Conservation (phyloP, 2,329 filamentous ascomycete genomes). For the Setomelanomma holmii region DNA sequence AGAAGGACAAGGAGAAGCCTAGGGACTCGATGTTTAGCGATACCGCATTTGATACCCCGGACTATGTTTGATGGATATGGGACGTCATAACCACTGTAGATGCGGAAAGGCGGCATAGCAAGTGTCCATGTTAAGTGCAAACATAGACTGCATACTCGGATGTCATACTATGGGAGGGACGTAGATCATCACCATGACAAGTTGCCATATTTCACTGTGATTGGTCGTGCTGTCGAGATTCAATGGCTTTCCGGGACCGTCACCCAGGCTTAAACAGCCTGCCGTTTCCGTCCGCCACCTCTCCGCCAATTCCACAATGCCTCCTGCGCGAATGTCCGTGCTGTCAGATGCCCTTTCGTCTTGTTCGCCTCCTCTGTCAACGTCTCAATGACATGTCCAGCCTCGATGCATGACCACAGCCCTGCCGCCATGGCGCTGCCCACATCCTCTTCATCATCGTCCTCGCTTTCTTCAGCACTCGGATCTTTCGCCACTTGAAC, state of each 20-base stretch:
- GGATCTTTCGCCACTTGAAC: conserved; percentile 53
- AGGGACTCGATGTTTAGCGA: neutral
- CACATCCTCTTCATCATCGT: conserved; percentile 47
- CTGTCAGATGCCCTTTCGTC: conserved; percentile 76
- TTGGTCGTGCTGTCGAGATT: too few species aligned
- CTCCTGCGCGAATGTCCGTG: conserved; percentile 84
- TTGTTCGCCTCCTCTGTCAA: conserved; percentile 76
- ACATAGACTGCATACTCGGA: neutral
- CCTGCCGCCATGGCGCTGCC: conserved; percentile 67
- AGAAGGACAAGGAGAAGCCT: neutral
- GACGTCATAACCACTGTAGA: neutral
- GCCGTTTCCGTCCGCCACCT: conserved; percentile 69
- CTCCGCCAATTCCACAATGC: conserved; percentile 87
- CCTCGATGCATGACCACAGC: conserved; percentile 81
- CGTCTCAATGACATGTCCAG: conserved; percentile 77
- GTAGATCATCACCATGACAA: too few species aligned
- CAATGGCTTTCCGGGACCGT: too few species aligned
- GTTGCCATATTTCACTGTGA: too few species aligned
- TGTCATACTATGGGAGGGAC: too few species aligned
- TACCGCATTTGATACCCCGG: neutral
- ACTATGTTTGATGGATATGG: neutral
- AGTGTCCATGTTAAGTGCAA: neutral
- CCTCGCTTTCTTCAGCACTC: conserved; percentile 36
- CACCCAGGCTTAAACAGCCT: conserved; percentile 56
- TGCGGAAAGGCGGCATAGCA: too few species aligned